Evolutionary conservation across 2,329 filamentous ascomycete genomes (phyloP), one percentile per base, ranked within the genome.

Genomic region (Pseudogymnoascus sp.): DNA sequence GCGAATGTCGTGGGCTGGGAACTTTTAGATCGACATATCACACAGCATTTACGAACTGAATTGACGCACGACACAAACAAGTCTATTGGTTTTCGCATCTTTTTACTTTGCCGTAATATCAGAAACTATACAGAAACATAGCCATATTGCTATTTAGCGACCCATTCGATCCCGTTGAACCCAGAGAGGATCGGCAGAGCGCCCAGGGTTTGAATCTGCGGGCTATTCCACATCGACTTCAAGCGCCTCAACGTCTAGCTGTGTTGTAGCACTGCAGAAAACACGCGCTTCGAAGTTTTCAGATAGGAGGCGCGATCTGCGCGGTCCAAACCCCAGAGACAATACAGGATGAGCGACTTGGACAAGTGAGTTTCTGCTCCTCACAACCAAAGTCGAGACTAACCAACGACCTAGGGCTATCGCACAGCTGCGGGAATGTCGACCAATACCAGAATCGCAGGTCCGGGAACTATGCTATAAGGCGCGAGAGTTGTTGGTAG

Each of bases 401-500:
- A 59, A 63, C 61, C 62, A 58, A 60, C 21, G 21, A 36, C 59
- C 17, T 67, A 97, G 93, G 78, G 92, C 92, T 64, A 99, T 99
- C 73, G 89, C 91, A 75, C 92, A 97, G 77, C 82, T 99, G 73
- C 91, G 94, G 80, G 90, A 92, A 73, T 99, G 94, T 78, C 90
- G 92, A 65, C 92, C 93, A 62, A 99, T 99, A 69, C 93, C 94
- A 65, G 94, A 99, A 79, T 82, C 87, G 41, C 91, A 97, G 78
- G 95, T 99, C 65, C 89, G 93, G 73, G 93, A 99, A 78, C 83
- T 99, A 69, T 97, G 94, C 78, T 93, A 97, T 81, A 97, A 97
- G 74, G 94, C 94, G 60, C 86, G 94, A 66, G 94, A 99, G 79
- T 84, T 99, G 61, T 79, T 99, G 67, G 96, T 99, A 65, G 94